Conservation (phyloP, 345 rosid species). For the Pseudoturritis turrita region DNA sequence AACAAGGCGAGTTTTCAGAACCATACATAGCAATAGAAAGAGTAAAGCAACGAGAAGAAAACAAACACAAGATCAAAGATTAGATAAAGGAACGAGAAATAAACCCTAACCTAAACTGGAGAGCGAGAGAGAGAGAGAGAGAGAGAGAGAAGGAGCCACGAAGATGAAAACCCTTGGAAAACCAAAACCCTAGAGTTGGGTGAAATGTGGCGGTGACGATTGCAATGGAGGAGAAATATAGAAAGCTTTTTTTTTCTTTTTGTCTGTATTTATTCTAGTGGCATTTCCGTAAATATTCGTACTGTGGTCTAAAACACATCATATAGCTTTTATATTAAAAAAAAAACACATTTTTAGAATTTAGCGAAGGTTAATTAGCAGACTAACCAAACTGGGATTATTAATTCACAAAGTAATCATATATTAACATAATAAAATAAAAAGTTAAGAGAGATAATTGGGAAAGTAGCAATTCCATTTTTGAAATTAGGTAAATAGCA, state of each 20-base stretch:
- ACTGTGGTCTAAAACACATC: too few species aligned
- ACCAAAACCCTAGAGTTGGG: conserved; percentile 21
- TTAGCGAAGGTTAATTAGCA: too few species aligned
- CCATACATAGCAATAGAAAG: not conserved
- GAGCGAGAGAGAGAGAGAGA: not conserved
- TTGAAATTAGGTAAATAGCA: too few species aligned
- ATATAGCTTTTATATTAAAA: too few species aligned
- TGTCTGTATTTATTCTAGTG: conserved; percentile 12
- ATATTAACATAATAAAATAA: too few species aligned
- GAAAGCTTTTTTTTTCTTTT: not conserved
- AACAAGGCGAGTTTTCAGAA: not conserved
- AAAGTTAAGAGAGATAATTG: too few species aligned
- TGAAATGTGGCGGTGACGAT: conserved; percentile 20
- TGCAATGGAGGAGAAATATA: not conserved
- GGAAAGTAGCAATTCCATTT: too few species aligned
- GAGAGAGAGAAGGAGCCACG: not conserved
- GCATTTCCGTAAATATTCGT: not conserved
- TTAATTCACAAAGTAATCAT: too few species aligned
- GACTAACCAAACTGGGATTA: too few species aligned
- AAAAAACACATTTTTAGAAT: too few species aligned
- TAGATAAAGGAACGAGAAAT: not conserved
- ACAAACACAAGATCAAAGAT: not conserved
- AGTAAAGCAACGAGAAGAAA: not conserved
- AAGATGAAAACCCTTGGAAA: conserved; percentile 25
- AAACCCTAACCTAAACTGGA: not conserved